phyloP scores from a whole-genome alignment of 352 stramenopile genomes.

The Globisporangium recalcitrans region DNA sequence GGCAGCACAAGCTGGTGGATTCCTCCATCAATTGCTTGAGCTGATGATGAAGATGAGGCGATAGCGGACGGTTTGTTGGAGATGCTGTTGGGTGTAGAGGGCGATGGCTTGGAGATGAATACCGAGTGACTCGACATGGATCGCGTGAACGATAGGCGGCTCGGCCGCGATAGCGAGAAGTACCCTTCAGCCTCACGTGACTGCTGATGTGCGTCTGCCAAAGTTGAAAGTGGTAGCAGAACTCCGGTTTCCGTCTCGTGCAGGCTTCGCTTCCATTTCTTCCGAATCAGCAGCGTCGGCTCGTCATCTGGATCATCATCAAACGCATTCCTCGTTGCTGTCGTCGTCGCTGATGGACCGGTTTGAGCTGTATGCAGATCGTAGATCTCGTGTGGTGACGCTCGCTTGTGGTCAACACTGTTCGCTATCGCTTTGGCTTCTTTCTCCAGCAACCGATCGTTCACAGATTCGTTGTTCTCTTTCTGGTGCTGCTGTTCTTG shows the following conservation, averaged over 20 bases:
- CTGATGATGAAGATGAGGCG: constrained; percentile 5
- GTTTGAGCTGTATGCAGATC: background rate
- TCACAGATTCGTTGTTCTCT: background rate
- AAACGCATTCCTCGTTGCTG: background rate
- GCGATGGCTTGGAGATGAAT: constrained; percentile 13
- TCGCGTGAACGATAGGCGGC: constrained; percentile 13
- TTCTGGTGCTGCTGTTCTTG: background rate
- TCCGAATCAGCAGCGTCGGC: constrained; percentile 16
- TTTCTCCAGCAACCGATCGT: background rate
- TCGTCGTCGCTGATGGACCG: background rate
- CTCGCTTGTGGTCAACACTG: background rate
- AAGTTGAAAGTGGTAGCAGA: background rate
- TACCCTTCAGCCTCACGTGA: background rate
- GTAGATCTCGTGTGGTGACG: background rate
- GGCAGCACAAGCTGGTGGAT: constrained; percentile 31
- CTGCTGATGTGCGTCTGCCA: background rate
- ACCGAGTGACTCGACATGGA: constrained; percentile 25
- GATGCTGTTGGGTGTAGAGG: background rate
- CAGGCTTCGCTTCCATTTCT: constrained; percentile 27
- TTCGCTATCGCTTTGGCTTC: background rate
- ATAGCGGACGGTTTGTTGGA: constrained; percentile 6
- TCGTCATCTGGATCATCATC: background rate
- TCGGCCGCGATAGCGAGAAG: background rate
- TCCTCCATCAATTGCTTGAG: background rate
- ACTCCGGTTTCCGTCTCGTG: background rate